A percentile compares a stretch with the other conserved stretches of the same genome.
Conservation (phyloP, 192 early-diverging fungal genomes). For the Umbelopsis sp. region DNA sequence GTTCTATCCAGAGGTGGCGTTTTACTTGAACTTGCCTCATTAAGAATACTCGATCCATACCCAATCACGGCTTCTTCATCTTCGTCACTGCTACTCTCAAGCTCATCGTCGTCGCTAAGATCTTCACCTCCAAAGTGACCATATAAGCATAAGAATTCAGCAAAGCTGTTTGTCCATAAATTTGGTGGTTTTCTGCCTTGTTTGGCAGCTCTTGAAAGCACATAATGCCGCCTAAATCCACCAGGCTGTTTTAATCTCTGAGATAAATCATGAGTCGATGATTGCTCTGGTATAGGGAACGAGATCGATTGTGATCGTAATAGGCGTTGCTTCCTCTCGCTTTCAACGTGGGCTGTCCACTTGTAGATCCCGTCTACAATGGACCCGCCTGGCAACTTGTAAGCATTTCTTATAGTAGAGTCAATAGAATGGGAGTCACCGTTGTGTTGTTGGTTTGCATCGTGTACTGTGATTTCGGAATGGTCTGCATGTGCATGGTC, state of each 20-base stretch:
- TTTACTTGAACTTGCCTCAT: constrained; percentile 1
- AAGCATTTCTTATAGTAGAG: constrained; percentile 32
- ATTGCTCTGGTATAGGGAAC: constrained; percentile 24
- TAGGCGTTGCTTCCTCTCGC: constrained; percentile 38
- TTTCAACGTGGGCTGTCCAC: constrained; percentile 78
- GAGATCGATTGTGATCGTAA: constrained; percentile 38
- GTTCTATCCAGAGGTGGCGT: neutral
- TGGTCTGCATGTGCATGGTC: constrained; percentile 69
- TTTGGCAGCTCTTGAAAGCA: constrained; percentile 69
- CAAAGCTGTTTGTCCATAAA: constrained; percentile 85
- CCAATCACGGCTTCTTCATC: constrained; percentile 34
- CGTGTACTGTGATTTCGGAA: constrained; percentile 39
- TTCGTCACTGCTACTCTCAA: constrained; percentile 42
- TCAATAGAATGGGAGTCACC: constrained; percentile 27
- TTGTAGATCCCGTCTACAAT: constrained; percentile 88
- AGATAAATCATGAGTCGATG: constrained; percentile 5
- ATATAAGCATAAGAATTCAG: constrained; percentile 91
- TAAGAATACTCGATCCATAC: neutral
- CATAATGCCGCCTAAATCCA: constrained; percentile 86
- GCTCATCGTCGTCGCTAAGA: constrained; percentile 70
- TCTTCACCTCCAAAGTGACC: constrained; percentile 95
- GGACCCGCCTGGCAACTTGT: constrained; percentile 71
- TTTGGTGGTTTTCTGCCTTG: constrained; percentile 76
- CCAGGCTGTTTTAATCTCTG: constrained; percentile 72
- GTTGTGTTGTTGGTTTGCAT: constrained; percentile 35